Evolutionary conservation across 306 rosid genomes (phyloP).

Genomic region (Styphnolobium japonicum): DNA sequence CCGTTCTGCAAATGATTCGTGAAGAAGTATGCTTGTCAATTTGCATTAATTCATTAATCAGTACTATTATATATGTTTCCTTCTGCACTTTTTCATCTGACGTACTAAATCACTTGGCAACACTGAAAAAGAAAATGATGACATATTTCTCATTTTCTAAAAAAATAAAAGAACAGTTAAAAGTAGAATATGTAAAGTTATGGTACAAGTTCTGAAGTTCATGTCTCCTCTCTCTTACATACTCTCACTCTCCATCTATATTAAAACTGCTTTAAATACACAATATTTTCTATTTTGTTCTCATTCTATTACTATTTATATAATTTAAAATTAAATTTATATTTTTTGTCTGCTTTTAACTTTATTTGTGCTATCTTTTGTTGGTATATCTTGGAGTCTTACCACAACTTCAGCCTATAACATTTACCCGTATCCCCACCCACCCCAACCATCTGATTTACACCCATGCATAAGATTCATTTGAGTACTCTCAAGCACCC

Average conservation of each 20-base stretch:
- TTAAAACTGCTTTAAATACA: background rate
- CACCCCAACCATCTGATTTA: background rate
- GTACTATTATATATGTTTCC: background rate
- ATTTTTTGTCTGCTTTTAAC: background rate
- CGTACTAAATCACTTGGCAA: background rate
- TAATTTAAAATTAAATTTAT: background rate
- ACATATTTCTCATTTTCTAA: background rate
- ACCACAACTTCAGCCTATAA: background rate
- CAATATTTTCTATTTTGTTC: background rate
- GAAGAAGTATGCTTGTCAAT: conserved; percentile 74
- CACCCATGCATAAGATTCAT: background rate
- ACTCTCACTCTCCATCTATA: background rate
- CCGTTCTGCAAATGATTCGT: conserved; percentile 65
- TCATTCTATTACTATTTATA: background rate
- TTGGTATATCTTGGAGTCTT: background rate
- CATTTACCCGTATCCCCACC: background rate
- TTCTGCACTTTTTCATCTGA: background rate
- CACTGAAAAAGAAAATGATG: background rate
- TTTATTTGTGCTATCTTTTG: background rate
- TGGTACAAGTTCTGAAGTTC: background rate
- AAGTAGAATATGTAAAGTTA: background rate
- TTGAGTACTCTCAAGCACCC: conserved; percentile 3
- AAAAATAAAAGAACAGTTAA: background rate
- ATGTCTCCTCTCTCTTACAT: background rate
- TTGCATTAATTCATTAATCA: conserved; percentile 10